Evolutionary conservation across 1,139 yeast genomes (phyloP).

Genomic region (Saccharomyces pastorianus): DNA sequence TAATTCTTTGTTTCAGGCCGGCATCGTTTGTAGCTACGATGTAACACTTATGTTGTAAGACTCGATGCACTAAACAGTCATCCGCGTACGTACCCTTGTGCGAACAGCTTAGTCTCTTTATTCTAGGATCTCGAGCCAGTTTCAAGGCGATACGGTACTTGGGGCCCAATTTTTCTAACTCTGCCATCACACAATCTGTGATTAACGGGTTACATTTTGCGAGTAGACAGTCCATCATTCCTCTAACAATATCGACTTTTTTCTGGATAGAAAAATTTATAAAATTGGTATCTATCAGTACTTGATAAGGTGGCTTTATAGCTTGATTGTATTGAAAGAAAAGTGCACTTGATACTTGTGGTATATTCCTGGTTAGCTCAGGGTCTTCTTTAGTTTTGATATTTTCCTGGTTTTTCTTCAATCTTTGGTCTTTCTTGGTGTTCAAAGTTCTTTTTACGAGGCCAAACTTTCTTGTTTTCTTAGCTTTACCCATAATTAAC

Average conservation of each 20-base stretch:
- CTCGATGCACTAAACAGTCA: constrained; percentile 89
- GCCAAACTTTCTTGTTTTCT: constrained; percentile 95
- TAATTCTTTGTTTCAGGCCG: constrained; percentile 84
- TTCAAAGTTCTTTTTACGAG: constrained; percentile 73
- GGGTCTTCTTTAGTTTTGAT: constrained; percentile 47
- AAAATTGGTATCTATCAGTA: constrained; percentile 90
- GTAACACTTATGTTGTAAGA: constrained; percentile 90
- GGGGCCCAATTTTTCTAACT: constrained; percentile 90
- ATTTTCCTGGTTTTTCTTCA: constrained; percentile 35
- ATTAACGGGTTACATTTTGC: constrained; percentile 94
- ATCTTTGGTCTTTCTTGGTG: constrained; percentile 57
- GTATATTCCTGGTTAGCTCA: constrained; percentile 77
- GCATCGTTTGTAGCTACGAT: constrained; percentile 98
- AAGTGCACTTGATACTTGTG: constrained; percentile 91
- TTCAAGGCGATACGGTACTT: constrained; percentile 86
- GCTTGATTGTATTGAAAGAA: constrained; percentile 93
- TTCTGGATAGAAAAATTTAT: constrained; percentile 93
- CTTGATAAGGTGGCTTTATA: constrained; percentile 93
- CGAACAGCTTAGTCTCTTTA: constrained; percentile 75
- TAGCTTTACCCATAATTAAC: constrained; percentile 79
- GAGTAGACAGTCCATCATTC: constrained; percentile 90
- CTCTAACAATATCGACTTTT: constrained; percentile 84
- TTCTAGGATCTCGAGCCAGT: constrained; percentile 88
- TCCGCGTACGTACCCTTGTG: constrained; percentile 97
- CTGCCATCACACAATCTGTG: constrained; percentile 97